These are phyloP conservation scores for Daldinia sp. DNA, from an alignment of 2,329 filamentous ascomycete species.

Conservation along the genomic window DNA sequence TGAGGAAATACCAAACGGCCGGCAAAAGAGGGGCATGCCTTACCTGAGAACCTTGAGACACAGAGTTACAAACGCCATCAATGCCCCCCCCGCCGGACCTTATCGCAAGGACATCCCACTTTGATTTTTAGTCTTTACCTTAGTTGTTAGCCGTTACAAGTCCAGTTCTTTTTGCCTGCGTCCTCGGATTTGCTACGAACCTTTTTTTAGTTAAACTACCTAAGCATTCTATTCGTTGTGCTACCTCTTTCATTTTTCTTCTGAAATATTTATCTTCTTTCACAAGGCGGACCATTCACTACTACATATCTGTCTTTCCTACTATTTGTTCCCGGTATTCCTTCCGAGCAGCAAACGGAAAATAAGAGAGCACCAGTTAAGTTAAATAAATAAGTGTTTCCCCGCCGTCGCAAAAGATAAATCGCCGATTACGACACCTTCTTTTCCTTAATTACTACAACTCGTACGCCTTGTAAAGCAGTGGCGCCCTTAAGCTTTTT, in stretches of 20 bases:
- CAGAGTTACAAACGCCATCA: slow-evolving; percentile 1
- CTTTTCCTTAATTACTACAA: background rate
- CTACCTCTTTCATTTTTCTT: background rate
- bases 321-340: background rate
- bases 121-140: slow-evolving; percentile 9
- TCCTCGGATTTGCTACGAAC: background rate
- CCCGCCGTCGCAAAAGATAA: slow-evolving; percentile 14
- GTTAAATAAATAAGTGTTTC: slow-evolving; percentile 11
- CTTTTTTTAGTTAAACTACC: background rate
- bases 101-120: slow-evolving; percentile 30
- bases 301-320: too few species aligned
- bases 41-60: background rate
- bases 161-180: background rate
- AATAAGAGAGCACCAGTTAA: background rate
- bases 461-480: slow-evolving; percentile 1
- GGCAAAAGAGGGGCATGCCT: slow-evolving; percentile 27
- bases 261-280: background rate
- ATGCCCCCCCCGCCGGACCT: slow-evolving; percentile 4
- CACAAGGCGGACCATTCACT: background rate
- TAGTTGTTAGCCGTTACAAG: background rate
- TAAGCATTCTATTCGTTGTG: background rate
- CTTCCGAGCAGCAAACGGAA: background rate
- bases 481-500: slow-evolving; percentile 5
- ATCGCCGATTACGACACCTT: slow-evolving; percentile 5
- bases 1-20: slow-evolving; percentile 25